Evolutionary conservation across 257 asterid species (phyloP).

Genomic region (Solanum pimpinellifolium): DNA sequence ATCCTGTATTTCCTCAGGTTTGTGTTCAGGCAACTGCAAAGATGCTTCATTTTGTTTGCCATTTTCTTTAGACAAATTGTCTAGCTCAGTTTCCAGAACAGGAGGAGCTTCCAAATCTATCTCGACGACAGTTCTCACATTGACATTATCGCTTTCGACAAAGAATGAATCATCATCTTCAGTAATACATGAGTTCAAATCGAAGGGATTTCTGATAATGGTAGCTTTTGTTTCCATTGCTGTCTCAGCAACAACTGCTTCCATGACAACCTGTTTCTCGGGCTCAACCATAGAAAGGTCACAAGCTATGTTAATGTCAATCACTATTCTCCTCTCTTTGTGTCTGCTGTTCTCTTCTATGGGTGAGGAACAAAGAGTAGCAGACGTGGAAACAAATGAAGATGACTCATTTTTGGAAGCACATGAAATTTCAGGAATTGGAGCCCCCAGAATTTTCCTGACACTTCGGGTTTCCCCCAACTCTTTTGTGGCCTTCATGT

Average conservation of each 20-base stretch:
- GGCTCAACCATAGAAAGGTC: conserved; percentile 22
- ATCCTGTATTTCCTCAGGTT: conserved; percentile 6
- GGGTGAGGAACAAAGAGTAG: conserved; percentile 8
- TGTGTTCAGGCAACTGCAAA: neutral
- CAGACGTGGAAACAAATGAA: conserved; percentile 24
- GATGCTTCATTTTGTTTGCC: neutral
- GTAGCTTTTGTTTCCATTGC: conserved; percentile 14
- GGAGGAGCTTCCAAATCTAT: conserved; percentile 39
- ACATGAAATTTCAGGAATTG: conserved; percentile 43
- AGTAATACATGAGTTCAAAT: conserved; percentile 58
- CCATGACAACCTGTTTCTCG: conserved; percentile 30
- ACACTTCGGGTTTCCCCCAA: conserved; percentile 21
- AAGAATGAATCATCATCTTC: conserved; percentile 52
- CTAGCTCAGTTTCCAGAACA: conserved; percentile 25
- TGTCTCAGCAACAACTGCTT: conserved; percentile 23
- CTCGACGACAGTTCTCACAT: conserved; percentile 8
- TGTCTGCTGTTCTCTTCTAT: conserved; percentile 8
- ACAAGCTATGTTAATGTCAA: conserved; percentile 77
- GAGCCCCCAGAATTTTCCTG: conserved; percentile 58
- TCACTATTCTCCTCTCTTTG: conserved; percentile 29
- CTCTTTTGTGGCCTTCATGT: conserved; percentile 15
- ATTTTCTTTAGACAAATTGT: conserved; percentile 2
- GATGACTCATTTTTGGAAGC: conserved; percentile 22
- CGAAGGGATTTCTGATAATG: conserved; percentile 35
- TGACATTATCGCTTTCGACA: conserved; percentile 19